Evolutionary conservation across 2,329 filamentous ascomycete genomes (phyloP).

Genomic region (Colletotrichum sp.): DNA sequence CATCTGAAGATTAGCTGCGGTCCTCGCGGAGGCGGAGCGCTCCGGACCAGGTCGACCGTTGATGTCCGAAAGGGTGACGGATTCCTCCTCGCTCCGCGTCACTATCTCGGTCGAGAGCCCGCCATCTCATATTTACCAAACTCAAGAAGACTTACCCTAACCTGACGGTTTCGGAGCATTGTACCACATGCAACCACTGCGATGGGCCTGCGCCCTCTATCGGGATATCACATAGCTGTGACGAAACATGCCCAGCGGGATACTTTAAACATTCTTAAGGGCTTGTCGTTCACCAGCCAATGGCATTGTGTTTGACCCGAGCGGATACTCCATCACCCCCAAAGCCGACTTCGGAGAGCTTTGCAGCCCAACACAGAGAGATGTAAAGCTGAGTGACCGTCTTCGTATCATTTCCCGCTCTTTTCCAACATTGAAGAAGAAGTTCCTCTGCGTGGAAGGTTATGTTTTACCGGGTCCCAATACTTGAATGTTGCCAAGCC

Average conservation of each 20-base stretch:
- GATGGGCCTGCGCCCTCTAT: neutral
- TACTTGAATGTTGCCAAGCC: neutral
- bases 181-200: neutral
- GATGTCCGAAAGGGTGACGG: neutral
- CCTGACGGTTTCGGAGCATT: neutral
- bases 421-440: neutral
- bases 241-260: neutral
- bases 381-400: neutral
- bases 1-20: neutral
- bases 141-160: neutral
- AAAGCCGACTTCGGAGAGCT: neutral
- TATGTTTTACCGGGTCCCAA: neutral
- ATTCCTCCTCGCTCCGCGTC: neutral
- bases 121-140: neutral
- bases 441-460: neutral
- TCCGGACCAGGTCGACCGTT: neutral
- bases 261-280: neutral
- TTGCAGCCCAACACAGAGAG: neutral
- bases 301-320: neutral
- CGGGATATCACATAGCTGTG: neutral
- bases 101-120: neutral
- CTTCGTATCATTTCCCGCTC: accelerated
- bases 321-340: neutral
- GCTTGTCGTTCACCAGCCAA: neutral
- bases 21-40: neutral